A percentile compares a stretch with the other conserved stretches of the same genome.
phyloP scores from a whole-genome alignment of 1,284 basidiomycete species.

The Leccinum fallax region DNA sequence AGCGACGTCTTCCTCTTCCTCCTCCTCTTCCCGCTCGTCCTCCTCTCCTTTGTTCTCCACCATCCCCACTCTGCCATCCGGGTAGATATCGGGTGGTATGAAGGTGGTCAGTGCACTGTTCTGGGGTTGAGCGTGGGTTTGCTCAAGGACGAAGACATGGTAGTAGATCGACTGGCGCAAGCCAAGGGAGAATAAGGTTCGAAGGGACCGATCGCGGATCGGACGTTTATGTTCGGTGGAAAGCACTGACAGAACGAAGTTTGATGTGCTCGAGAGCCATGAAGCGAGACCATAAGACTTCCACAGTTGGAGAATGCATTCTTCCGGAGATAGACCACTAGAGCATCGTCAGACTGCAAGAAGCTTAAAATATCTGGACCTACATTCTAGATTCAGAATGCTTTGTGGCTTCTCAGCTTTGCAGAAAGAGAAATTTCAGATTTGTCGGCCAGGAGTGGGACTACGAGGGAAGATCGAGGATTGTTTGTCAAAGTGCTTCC shows the following conservation, averaged over 20 bases:
- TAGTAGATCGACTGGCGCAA: constrained; percentile 65
- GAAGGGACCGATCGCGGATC: constrained; percentile 44
- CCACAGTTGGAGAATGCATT: constrained; percentile 71
- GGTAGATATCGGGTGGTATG: too few species aligned
- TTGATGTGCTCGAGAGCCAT: constrained; percentile 71
- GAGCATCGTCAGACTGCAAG: constrained; percentile 8
- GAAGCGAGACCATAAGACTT: constrained; percentile 65
- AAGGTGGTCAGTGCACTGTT: too few species aligned
- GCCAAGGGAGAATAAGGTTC: constrained; percentile 44
- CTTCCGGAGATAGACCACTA: constrained; percentile 43
- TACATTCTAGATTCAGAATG: constrained; percentile 69
- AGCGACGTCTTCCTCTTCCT: constrained; percentile 47
- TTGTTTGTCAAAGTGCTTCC: constrained; percentile 68
- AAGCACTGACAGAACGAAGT: constrained; percentile 40
- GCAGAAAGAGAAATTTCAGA: constrained; percentile 68
- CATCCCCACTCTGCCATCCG: too few species aligned
- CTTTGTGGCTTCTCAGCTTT: constrained; percentile 56
- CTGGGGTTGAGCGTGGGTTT: too few species aligned
- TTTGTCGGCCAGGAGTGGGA: constrained; percentile 83
- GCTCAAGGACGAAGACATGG: constrained; percentile 40
- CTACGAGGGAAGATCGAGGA: constrained; percentile 76
- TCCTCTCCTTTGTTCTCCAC: constrained; percentile 8
- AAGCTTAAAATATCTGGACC: constrained; percentile 20
- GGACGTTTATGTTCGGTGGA: constrained; percentile 39
- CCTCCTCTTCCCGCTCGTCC: constrained; percentile 11